Evolutionary conservation across 805 yeast species (phyloP).

Genomic region (Kluyveromyces nonfermentans): DNA sequence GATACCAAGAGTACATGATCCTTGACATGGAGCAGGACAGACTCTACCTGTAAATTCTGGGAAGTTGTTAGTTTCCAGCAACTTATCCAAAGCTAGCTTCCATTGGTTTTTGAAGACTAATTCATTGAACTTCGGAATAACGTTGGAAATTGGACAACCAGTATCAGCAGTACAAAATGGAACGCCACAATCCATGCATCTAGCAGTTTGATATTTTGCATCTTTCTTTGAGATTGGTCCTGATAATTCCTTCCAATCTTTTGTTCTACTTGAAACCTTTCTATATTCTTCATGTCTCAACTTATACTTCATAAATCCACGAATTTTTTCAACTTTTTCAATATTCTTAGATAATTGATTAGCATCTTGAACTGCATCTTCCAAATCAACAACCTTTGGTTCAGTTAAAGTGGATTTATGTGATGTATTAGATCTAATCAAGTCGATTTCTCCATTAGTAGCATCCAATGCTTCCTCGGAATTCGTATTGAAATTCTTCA

Average conservation of each 20-base stretch:
- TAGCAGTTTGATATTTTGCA: constrained; percentile 82
- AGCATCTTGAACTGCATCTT: constrained; percentile 73
- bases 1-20: constrained; percentile 90
- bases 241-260: constrained; percentile 90
- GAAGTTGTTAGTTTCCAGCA: constrained; percentile 94
- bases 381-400: constrained; percentile 82
- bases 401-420: constrained; percentile 39
- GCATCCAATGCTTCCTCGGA: constrained; percentile 72
- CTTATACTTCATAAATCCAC: constrained; percentile 91
- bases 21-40: constrained; percentile 99
- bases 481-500: constrained; percentile 60
- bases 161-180: constrained; percentile 98
- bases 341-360: constrained; percentile 55
- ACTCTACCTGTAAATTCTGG: constrained; percentile 98
- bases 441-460: constrained; percentile 80
- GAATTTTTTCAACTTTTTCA: constrained; percentile 51
- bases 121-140: constrained; percentile 97
- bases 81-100: constrained; percentile 85
- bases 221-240: constrained; percentile 76
- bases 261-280: constrained; percentile 60
- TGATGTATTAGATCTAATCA: constrained; percentile 35
- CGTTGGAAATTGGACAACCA: constrained; percentile 95
- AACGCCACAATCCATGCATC: constrained; percentile 99
- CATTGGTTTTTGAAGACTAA: constrained; percentile 90
- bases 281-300: constrained; percentile 84